Percentiles rank a stretch among this genome's conserved stretches.
Evolutionary conservation across 257 asterid genomes (phyloP).

Genomic region (Jasminum sambac): DNA sequence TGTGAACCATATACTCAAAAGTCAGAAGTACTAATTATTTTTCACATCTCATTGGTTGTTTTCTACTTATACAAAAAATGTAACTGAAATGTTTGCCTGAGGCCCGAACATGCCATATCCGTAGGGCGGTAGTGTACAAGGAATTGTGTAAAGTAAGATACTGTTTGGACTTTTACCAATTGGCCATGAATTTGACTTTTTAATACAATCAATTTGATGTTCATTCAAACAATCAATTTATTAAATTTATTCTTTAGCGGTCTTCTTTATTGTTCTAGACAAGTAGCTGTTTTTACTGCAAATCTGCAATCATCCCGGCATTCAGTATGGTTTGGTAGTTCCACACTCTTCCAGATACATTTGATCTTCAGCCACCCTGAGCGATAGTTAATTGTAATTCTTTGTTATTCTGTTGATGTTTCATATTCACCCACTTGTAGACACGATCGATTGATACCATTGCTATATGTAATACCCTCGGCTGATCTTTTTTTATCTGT

Average conservation of each 20-base stretch:
- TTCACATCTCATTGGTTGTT: no score
- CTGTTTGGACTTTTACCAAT: neutral
- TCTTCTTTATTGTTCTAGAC: constrained; percentile 11
- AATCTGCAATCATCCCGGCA: constrained; percentile 13
- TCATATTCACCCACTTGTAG: constrained; percentile 8
- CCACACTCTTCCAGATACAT: constrained; percentile 4
- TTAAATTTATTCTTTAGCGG: neutral
- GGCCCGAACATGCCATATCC: neutral
- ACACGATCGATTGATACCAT: constrained; percentile 14
- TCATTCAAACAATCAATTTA: constrained; percentile 4
- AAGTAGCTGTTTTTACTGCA: constrained; percentile 6
- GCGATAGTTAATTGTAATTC: neutral
- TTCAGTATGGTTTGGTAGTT: constrained; percentile 13
- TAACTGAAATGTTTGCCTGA: no score
- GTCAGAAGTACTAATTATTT: no score
- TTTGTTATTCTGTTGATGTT: constrained; percentile 3
- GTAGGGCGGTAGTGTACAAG: neutral
- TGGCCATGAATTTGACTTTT: constrained; percentile 9
- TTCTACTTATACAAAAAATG: no score
- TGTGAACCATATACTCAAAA: no score
- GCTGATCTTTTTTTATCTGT: constrained; percentile 21
- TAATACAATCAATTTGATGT: neutral
- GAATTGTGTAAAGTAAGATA: neutral
- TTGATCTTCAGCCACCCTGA: neutral
- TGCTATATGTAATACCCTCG: constrained; percentile 18